These are phyloP conservation scores for Penicillium antarcticum DNA, from an alignment of 495 filamentous ascomycete species.

Conservation along the genomic window DNA sequence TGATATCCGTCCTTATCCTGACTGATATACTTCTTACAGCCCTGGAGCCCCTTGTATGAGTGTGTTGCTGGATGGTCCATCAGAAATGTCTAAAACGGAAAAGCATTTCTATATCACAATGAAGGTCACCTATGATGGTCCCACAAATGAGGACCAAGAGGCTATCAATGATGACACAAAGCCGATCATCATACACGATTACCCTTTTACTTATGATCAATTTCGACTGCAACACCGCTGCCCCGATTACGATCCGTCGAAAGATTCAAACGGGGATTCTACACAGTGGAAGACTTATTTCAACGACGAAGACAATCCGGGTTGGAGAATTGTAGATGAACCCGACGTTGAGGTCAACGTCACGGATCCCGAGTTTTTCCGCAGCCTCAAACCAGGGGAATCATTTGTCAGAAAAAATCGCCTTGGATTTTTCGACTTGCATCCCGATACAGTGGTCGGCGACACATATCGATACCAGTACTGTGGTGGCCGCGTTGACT, in stretches of 20 bases:
- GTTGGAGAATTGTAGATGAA: slow-evolving; percentile 1
- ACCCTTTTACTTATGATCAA: neutral
- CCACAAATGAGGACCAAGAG: neutral
- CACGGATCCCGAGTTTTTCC: neutral
- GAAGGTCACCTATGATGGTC: slow-evolving; percentile 2
- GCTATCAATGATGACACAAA: neutral
- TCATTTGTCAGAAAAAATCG: neutral
- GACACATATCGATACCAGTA: slow-evolving; percentile 10
- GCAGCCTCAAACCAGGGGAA: slow-evolving; percentile 3
- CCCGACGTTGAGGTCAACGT: slow-evolving; percentile 2
- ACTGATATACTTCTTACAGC: neutral
- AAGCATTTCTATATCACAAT: neutral
- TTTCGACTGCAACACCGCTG: neutral
- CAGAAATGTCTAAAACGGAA: neutral
- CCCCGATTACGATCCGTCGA: neutral
- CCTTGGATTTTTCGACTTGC: neutral
- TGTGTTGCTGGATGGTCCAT: slow-evolving; percentile 3
- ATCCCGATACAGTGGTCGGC: slow-evolving; percentile 4
- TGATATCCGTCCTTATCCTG: neutral
- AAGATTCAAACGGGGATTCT: neutral
- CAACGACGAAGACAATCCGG: neutral
- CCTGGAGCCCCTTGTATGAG: slow-evolving; percentile 2
- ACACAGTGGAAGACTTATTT: slow-evolving; percentile 1
- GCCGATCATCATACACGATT: neutral
- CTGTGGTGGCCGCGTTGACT: slow-evolving; percentile 7